These are phyloP conservation scores for Microbotryum scabiosae DNA, from an alignment of 1,284 basidiomycete species.

Conservation along the genomic window DNA sequence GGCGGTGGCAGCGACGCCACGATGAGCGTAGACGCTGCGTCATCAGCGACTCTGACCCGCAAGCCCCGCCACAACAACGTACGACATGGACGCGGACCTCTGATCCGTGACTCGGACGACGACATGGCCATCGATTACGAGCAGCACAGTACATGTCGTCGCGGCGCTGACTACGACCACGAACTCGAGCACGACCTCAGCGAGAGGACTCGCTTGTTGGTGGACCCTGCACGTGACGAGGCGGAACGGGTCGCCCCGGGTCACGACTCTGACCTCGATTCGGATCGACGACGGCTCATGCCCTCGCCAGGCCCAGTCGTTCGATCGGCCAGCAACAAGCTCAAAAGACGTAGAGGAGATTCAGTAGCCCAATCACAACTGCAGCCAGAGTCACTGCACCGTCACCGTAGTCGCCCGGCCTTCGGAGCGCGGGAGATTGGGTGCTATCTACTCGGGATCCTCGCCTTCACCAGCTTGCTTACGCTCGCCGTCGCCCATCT, in stretches of 20 bases:
- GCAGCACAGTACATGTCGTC: too few species aligned
- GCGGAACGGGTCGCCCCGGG: neutral
- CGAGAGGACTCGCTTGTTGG: neutral
- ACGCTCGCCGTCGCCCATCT: constrained; percentile 25
- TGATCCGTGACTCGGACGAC: constrained; percentile 3
- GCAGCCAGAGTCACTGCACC: neutral
- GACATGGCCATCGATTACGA: neutral
- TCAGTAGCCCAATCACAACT: neutral
- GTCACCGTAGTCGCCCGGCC: neutral
- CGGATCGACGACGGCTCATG: neutral
- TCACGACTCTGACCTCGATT: neutral
- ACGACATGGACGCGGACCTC: constrained; percentile 2
- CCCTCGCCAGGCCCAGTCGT: neutral
- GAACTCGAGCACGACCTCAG: neutral
- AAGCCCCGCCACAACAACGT: neutral
- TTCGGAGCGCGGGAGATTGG: neutral
- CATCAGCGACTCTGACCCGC: too few species aligned
- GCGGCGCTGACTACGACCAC: neutral
- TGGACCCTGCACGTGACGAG: neutral
- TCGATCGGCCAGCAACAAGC: too few species aligned
- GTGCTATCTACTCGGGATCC: constrained; percentile 14
- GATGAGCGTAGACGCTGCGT: too few species aligned
- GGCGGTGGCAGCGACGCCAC: too few species aligned
- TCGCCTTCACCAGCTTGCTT: constrained; percentile 14
- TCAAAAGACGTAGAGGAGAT: neutral